Percentiles rank a stretch among this genome's conserved stretches.
phyloP scores from a whole-genome alignment of 495 filamentous ascomycete genomes.

The Neurospora sp. region DNA sequence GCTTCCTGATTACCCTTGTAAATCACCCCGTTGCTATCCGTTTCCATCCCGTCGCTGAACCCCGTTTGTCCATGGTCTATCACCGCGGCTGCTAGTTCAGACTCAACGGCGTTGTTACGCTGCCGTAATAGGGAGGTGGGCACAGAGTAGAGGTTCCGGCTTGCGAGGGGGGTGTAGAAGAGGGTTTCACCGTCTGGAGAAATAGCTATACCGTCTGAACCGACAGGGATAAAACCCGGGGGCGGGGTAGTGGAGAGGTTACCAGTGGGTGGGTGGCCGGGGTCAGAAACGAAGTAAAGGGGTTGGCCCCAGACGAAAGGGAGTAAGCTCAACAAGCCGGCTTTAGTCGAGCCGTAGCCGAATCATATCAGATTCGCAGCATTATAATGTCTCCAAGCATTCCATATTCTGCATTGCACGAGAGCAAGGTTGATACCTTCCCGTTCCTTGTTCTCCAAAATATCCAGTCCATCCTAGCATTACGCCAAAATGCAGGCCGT shows the following conservation, averaged over 20 bases:
- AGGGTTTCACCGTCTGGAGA: not conserved
- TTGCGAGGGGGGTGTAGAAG: not conserved
- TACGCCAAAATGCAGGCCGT: too few relatives aligned
- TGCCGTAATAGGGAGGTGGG: not conserved
- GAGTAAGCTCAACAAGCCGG: not conserved
- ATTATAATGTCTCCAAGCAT: too few relatives aligned
- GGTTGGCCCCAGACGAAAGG: not conserved
- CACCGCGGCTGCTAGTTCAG: not conserved
- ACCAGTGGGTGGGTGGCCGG: not conserved
- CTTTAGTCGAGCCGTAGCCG: too few relatives aligned
- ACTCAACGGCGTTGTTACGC: not conserved
- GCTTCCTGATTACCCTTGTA: not conserved
- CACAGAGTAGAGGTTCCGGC: not conserved
- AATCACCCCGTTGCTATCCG: not conserved
- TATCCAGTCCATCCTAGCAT: too few relatives aligned
- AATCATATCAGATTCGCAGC: too few relatives aligned
- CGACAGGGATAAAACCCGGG: not conserved
- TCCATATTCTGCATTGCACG: too few relatives aligned
- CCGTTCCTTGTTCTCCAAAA: too few relatives aligned
- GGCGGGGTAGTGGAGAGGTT: not conserved
- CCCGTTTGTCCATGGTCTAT: not conserved
- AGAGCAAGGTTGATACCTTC: too few relatives aligned
- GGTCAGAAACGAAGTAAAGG: not conserved
- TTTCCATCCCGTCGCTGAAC: not conserved
- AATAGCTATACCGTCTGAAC: not conserved